These are phyloP conservation scores for Serendipita indica DNA, from an alignment of 768 basidiomycete genomes.

Conservation along the genomic window DNA sequence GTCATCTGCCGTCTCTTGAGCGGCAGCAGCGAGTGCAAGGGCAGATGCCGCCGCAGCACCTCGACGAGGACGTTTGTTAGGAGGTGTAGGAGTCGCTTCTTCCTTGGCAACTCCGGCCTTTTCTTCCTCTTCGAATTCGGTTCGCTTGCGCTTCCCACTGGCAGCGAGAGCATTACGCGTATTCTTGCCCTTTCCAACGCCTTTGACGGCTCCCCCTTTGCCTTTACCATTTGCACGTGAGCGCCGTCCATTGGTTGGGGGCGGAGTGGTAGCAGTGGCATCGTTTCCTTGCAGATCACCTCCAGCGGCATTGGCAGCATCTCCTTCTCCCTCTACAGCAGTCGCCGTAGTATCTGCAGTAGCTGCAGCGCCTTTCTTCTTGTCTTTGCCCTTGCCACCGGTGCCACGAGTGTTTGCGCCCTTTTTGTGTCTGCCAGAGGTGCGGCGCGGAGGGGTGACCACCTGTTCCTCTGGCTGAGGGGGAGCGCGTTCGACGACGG, in stretches of 20 bases:
- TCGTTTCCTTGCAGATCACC: neutral
- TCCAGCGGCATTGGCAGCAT: neutral
- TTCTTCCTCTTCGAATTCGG: conserved; percentile 3
- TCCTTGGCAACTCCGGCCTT: neutral
- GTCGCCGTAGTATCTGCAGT: neutral
- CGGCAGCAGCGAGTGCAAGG: neutral
- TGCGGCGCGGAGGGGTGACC: conserved; percentile 1
- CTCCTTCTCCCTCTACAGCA: too few relatives aligned
- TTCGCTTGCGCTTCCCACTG: neutral
- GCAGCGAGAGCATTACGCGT: neutral
- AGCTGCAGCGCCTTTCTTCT: neutral
- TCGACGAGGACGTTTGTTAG: neutral
- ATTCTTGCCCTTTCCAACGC: neutral
- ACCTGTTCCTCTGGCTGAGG: neutral
- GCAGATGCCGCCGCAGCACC: conserved; percentile 1
- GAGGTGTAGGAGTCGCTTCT: neutral
- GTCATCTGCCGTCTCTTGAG: neutral
- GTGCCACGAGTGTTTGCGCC: neutral
- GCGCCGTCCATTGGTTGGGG: neutral
- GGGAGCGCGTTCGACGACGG: conserved; percentile 2
- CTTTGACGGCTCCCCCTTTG: neutral
- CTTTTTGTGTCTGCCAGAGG: conserved; percentile 2
- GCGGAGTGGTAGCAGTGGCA: neutral
- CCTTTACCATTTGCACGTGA: neutral
- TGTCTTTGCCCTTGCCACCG: neutral